phyloP scores from a whole-genome alignment of 768 basidiomycete species.

The Phaffia australis region DNA sequence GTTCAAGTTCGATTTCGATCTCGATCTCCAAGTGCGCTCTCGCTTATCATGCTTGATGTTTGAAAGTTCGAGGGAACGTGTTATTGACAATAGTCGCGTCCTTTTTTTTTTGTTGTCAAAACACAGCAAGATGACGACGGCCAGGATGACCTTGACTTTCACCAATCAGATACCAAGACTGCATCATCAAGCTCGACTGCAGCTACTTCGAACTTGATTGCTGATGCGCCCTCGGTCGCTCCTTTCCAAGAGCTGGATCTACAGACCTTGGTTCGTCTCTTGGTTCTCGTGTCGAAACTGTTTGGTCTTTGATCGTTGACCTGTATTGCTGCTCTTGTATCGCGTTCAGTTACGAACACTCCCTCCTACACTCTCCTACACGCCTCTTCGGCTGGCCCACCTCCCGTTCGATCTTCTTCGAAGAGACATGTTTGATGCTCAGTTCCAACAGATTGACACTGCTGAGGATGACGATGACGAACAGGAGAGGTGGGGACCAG shows the following conservation, averaged over 20 bases:
- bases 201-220: background rate
- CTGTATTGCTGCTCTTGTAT: background rate
- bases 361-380: constrained; percentile 67
- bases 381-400: constrained; percentile 53
- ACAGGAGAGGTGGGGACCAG: constrained; percentile 57
- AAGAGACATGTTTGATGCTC: constrained; percentile 85
- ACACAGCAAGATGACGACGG: constrained; percentile 16
- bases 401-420: constrained; percentile 47
- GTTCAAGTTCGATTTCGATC: constrained; percentile 63
- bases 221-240: background rate
- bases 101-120: background rate
- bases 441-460: constrained; percentile 61
- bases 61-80: constrained; percentile 1
- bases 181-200: background rate
- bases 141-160: background rate
- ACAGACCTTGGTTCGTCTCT: constrained; percentile 21
- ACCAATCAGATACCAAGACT: constrained; percentile 1
- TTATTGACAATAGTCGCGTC: constrained; percentile 18
- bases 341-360: constrained; percentile 52
- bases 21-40: constrained; percentile 42
- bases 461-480: constrained; percentile 26
- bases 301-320: constrained; percentile 30
- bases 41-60: constrained; percentile 28
- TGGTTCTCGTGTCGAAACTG: too few species aligned
- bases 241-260: constrained; percentile 20